These are phyloP conservation scores for Curvularia spicifera DNA, from an alignment of 2,329 filamentous ascomycete species.

Conservation along the genomic window DNA sequence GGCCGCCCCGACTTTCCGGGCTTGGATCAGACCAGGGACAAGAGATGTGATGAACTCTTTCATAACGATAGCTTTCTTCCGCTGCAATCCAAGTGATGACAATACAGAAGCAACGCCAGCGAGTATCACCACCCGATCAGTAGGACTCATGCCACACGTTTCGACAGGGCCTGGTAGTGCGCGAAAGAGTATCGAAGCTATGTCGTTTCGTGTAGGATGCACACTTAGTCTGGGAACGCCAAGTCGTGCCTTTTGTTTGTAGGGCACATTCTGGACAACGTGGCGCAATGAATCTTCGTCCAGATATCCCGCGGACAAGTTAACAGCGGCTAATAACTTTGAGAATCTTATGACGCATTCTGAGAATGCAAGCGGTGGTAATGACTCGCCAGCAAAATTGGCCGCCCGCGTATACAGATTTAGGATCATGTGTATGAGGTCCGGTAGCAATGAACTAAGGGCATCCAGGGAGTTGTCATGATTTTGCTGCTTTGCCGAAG, in stretches of 20 bases:
- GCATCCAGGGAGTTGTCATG: slow-evolving; percentile 53
- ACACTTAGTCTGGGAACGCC: slow-evolving; percentile 45
- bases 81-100: slow-evolving; percentile 75
- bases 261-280: slow-evolving; percentile 51
- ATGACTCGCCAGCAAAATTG: slow-evolving; percentile 67
- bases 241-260: slow-evolving; percentile 52
- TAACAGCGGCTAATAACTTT: slow-evolving; percentile 71
- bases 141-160: slow-evolving; percentile 68
- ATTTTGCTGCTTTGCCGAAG: slow-evolving; percentile 53
- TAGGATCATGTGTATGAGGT: slow-evolving; percentile 76
- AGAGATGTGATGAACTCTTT: slow-evolving; percentile 84
- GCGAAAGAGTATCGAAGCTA: slow-evolving; percentile 47
- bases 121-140: slow-evolving; percentile 79
- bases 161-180: slow-evolving; percentile 62
- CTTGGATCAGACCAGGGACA: slow-evolving; percentile 85
- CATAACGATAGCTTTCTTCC: slow-evolving; percentile 90
- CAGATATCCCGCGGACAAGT: slow-evolving; percentile 69
- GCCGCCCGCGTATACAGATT: slow-evolving; percentile 74
- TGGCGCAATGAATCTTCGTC: slow-evolving; percentile 62
- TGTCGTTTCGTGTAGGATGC: slow-evolving; percentile 46
- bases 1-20: slow-evolving; percentile 89
- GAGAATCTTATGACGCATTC: slow-evolving; percentile 77
- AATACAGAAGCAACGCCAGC: slow-evolving; percentile 89
- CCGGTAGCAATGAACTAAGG: slow-evolving; percentile 68
- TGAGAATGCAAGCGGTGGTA: slow-evolving; percentile 73